Conservation (phyloP, 2,329 filamentous ascomycete species). For the Davidsoniella neocaledoniae region DNA sequence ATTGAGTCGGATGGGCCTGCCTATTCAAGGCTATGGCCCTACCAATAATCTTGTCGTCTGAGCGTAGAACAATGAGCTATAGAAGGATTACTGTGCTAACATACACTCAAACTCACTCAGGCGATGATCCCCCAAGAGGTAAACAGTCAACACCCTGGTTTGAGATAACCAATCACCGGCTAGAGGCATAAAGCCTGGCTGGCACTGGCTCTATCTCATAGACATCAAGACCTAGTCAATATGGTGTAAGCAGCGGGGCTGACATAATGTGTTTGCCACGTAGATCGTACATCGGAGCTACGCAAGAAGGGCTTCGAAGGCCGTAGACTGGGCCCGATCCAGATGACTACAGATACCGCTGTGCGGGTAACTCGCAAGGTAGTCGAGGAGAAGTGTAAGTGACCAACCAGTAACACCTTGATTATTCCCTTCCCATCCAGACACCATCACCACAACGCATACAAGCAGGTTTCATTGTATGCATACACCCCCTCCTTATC, state of each 20-base stretch:
- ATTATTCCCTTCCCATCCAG: background rate
- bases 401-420: background rate
- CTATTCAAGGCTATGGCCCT: background rate
- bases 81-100: constrained; percentile 1
- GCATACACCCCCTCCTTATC: background rate
- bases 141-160: background rate
- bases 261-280: background rate
- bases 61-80: background rate
- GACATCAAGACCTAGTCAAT: background rate
- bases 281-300: constrained; percentile 89
- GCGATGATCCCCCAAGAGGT: constrained; percentile 89
- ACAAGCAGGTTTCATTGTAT: background rate
- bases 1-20: background rate
- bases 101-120: constrained; percentile 26
- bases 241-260: background rate
- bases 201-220: background rate
- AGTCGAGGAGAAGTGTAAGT: constrained; percentile 60
- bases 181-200: no score
- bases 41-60: background rate
- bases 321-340: constrained; percentile 71
- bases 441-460: background rate
- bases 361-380: constrained; percentile 86
- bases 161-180: no score
- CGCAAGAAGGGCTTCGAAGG: constrained; percentile 85
- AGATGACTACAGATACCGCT: constrained; percentile 98